A percentile compares a stretch with the other conserved stretches of the same genome.
Conservation (phyloP, 306 rosid species). For the Medicago truncatula region DNA sequence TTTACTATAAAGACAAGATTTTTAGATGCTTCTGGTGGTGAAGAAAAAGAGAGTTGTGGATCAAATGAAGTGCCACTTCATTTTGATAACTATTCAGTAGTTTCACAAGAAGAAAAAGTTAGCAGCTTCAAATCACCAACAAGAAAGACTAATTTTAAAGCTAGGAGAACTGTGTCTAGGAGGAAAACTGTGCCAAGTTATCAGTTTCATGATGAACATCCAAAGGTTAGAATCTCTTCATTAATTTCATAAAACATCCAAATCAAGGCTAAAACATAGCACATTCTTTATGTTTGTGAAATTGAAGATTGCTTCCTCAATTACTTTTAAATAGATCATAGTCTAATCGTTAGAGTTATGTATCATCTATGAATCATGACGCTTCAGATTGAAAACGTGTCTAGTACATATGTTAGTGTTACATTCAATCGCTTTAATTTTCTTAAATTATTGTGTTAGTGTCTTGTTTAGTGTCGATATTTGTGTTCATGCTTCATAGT, state of each 20-base stretch:
- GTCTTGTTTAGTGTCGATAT: background rate
- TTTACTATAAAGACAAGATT: conserved; percentile 49
- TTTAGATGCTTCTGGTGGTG: conserved; percentile 62
- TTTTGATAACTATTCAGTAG: conserved; percentile 56
- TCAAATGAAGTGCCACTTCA: conserved; percentile 79
- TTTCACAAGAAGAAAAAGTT: conserved; percentile 47
- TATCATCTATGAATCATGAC: background rate
- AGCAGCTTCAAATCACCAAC: conserved; percentile 46
- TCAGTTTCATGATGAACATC: conserved; percentile 52
- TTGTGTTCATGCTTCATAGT: background rate
- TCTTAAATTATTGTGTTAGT: too few relatives aligned
- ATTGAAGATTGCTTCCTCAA: background rate
- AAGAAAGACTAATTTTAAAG: conserved; percentile 51
- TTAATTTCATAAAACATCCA: too few relatives aligned
- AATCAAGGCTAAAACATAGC: background rate
- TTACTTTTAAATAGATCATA: conserved; percentile 1
- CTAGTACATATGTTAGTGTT: background rate
- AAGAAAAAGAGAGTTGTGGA: conserved; percentile 92
- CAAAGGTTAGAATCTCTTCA: conserved; percentile 51
- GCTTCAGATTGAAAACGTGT: background rate
- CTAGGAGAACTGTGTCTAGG: conserved; percentile 58
- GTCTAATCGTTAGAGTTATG: background rate
- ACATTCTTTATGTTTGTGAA: conserved; percentile 1
- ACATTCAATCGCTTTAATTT: too few relatives aligned
- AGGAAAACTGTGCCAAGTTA: conserved; percentile 64